These are phyloP conservation scores for Paramicrosporidium saccamoebae DNA, from an alignment of 371 early-diverging fungal genomes.

Conservation along the genomic window DNA sequence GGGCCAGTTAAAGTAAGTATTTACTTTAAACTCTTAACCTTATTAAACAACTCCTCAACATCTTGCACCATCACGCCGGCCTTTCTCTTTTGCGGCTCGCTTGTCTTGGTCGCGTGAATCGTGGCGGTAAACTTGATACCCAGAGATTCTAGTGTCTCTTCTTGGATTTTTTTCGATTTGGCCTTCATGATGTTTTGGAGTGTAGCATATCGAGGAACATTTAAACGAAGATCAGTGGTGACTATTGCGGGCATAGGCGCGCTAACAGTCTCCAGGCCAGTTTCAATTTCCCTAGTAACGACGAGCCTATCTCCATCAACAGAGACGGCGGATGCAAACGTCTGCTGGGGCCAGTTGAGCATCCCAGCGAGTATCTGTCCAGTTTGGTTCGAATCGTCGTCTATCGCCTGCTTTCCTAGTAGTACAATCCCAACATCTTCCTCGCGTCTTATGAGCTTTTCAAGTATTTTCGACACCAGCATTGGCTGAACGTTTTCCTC, in stretches of 20 bases:
- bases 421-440: constrained; percentile 75
- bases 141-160: constrained; percentile 36
- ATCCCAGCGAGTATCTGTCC: constrained; percentile 94
- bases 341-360: constrained; percentile 73
- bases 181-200: constrained; percentile 92
- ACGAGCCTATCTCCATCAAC: constrained; percentile 16
- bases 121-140: constrained; percentile 51
- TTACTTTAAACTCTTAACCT: too few species aligned
- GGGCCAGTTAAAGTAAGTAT: too few species aligned
- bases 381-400: constrained; percentile 85
- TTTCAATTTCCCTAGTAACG: constrained; percentile 84
- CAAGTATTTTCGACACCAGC: constrained; percentile 64
- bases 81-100: constrained; percentile 71
- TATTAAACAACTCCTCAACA: constrained; percentile 70
- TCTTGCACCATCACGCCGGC: constrained; percentile 70
- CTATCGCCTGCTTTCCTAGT: constrained; percentile 93
- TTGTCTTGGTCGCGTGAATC: constrained; percentile 45
- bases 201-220: constrained; percentile 80
- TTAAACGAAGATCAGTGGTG: constrained; percentile 84
- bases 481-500: constrained; percentile 44
- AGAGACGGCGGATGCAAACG: constrained; percentile 83
- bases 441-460: constrained; percentile 50
- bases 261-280: constrained; percentile 72
- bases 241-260: constrained; percentile 58
- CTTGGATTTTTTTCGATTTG: constrained; percentile 81